A percentile compares a stretch with the other conserved stretches of the same genome.
Evolutionary conservation across 148 eudicot genomes (phyloP).

Genomic region (Spergularia bocconei): DNA sequence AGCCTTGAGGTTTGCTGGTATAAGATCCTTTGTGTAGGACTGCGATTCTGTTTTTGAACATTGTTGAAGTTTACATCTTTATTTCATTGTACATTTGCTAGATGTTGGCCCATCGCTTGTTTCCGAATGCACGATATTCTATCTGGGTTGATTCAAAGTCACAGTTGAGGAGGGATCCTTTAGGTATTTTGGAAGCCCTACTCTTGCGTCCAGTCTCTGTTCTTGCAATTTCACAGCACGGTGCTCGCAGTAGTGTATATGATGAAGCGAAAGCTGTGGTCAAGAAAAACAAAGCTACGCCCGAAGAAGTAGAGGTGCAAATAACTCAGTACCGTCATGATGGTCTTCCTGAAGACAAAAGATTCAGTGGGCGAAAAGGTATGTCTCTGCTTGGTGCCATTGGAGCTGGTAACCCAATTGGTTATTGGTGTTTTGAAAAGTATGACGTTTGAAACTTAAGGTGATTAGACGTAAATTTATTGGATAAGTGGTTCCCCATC

Average conservation of each 20-base stretch:
- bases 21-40: neutral
- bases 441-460: neutral
- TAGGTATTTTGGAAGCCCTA: constrained; percentile 89
- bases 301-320: constrained; percentile 90
- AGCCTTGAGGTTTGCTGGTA: neutral
- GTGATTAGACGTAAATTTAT: neutral
- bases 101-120: constrained; percentile 96
- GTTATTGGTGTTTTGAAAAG: neutral
- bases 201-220: constrained; percentile 79
- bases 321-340: constrained; percentile 67
- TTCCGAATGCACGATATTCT: constrained; percentile 73
- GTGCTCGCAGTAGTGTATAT: constrained; percentile 94
- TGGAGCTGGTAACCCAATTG: neutral
- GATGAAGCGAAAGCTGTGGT: constrained; percentile 97
- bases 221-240: constrained; percentile 92
- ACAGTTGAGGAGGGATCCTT: constrained; percentile 90
- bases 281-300: constrained; percentile 89
- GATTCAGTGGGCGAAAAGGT: constrained; percentile 89
- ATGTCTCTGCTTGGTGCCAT: neutral
- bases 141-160: constrained; percentile 99
- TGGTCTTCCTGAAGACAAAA: constrained; percentile 88
- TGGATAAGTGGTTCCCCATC: neutral
- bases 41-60: neutral
- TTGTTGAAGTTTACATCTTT: neutral
- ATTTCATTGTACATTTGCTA: constrained; percentile 22